Evolutionary conservation across 2,329 filamentous ascomycete genomes (phyloP).

Genomic region (Botrytis aclada): DNA sequence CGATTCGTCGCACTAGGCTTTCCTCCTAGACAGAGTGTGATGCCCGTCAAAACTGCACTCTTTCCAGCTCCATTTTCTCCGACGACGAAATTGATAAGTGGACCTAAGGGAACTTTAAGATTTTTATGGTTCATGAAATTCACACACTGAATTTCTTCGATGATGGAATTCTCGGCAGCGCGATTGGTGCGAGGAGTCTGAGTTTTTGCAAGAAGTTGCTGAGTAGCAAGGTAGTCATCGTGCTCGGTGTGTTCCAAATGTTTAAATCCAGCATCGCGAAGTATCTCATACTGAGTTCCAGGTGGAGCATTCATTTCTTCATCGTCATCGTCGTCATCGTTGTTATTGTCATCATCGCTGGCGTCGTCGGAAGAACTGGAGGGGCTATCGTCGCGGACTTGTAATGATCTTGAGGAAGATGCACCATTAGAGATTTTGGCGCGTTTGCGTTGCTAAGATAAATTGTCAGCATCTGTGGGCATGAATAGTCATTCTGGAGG

Average conservation of each 20-base stretch:
- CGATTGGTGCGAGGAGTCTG: constrained; percentile 62
- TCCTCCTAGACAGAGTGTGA: constrained; percentile 90
- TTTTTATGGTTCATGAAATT: constrained; percentile 97
- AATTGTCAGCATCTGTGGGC: constrained; percentile 13
- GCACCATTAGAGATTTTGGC: constrained; percentile 38
- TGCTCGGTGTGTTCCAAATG: constrained; percentile 55
- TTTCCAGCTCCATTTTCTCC: constrained; percentile 98
- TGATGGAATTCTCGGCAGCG: constrained; percentile 78
- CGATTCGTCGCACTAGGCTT: constrained; percentile 93
- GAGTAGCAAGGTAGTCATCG: constrained; percentile 63
- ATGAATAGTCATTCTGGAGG: neutral
- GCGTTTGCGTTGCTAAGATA: constrained; percentile 42
- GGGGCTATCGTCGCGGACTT: constrained; percentile 22
- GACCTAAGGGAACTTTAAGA: constrained; percentile 80
- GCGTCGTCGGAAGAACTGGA: constrained; percentile 33
- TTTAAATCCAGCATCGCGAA: constrained; percentile 57
- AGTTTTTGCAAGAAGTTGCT: constrained; percentile 49
- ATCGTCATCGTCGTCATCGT: constrained; percentile 33
- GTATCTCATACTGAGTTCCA: constrained; percentile 59
- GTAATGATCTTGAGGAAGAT: constrained; percentile 25
- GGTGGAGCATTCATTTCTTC: constrained; percentile 32
- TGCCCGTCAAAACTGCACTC: constrained; percentile 88
- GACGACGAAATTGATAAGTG: constrained; percentile 96
- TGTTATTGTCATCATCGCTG: constrained; percentile 34
- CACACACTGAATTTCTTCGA: constrained; percentile 79